phyloP scores from a whole-genome alignment of 139 green algal genomes.

The Picochlorum sp. region DNA sequence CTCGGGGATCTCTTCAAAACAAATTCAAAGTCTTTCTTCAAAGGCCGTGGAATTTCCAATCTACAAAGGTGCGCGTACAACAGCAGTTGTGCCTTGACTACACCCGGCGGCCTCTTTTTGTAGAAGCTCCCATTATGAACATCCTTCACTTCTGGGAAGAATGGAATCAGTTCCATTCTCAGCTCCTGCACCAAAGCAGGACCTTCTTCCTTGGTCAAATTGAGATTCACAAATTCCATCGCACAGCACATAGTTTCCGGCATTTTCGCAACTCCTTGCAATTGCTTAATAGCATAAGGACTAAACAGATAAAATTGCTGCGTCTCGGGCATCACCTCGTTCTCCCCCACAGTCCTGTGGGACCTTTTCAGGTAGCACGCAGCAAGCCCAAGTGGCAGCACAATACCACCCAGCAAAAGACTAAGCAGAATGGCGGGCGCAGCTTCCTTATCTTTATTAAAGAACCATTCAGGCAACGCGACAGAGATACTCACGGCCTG shows the following conservation, averaged over 20 bases:
- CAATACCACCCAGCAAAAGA: constrained; percentile 64
- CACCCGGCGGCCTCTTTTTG: background rate
- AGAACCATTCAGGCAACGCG: constrained; percentile 77
- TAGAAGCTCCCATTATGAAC: constrained; percentile 50
- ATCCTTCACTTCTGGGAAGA: constrained; percentile 62
- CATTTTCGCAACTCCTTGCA: constrained; percentile 60
- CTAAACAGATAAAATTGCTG: constrained; percentile 43
- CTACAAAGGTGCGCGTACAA: constrained; percentile 67
- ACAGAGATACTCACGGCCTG: constrained; percentile 38
- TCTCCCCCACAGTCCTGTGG: constrained; percentile 56
- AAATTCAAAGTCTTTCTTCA: constrained; percentile 54
- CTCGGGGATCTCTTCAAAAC: constrained; percentile 53
- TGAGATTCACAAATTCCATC: constrained; percentile 73
- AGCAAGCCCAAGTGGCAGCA: constrained; percentile 59
- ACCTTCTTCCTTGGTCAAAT: constrained; percentile 14
- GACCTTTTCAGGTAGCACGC: constrained; percentile 61
- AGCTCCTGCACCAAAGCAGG: constrained; percentile 47
- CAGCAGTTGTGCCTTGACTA: constrained; percentile 67
- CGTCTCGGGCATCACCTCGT: constrained; percentile 69
- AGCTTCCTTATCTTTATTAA: constrained; percentile 63
- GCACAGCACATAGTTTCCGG: constrained; percentile 74
- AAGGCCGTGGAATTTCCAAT: constrained; percentile 31
- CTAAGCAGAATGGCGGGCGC: constrained; percentile 66
- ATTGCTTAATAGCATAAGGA: constrained; percentile 69
- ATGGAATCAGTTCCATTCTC: constrained; percentile 35